Evolutionary conservation across 768 basidiomycete species (phyloP), one percentile per base, ranked within the genome.

Genomic region (Termitomyces sp.): DNA sequence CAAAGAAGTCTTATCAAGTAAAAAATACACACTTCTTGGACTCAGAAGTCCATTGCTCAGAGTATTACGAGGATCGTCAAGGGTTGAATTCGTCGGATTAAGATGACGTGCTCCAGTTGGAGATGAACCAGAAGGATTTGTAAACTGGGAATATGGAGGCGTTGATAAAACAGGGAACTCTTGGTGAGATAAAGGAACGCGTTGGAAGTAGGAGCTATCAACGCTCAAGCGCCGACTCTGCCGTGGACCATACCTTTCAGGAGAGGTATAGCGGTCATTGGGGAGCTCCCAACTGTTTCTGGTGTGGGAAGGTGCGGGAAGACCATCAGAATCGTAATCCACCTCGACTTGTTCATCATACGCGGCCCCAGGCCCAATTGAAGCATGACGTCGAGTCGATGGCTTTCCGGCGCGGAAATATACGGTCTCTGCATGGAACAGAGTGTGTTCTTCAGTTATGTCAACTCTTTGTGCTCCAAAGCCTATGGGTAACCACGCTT

Each of bases 401-500:
- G 60, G 52, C 53, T 75, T 72, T 1, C 79, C 77, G 0, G 90
- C 89, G 52, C 80, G 79, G 71, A 95, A 97, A 70, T 90, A 87
- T 5, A 85, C 81, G 35, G 83, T 83, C 0, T 84, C 83, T 14
- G 87, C 82, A 40, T 86, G 85, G 66, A 91, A 87, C 33, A 95
- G 76, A 35, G 77, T 77, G 68, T 89, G 87, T 58, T 91, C 87
- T 70, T 98, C 95, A 12, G 79, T 82, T 16, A 92, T 79, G 49
- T 96, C 91, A 59, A 87, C 72, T 28, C 90, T 81, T 16, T 88
- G 79, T 23, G 87, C 83, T 59, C 92, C 93, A 55, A 90, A 79
- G 76, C 81, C 80, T 82, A 23, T 23, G 57, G 35, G 28, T 26
- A 23, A 14, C 40, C 40, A 43, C 26, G 28, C 13, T 35, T 40